phyloP scores from a whole-genome alignment of 1,284 basidiomycete species.

The Agroathelia rolfsii region DNA sequence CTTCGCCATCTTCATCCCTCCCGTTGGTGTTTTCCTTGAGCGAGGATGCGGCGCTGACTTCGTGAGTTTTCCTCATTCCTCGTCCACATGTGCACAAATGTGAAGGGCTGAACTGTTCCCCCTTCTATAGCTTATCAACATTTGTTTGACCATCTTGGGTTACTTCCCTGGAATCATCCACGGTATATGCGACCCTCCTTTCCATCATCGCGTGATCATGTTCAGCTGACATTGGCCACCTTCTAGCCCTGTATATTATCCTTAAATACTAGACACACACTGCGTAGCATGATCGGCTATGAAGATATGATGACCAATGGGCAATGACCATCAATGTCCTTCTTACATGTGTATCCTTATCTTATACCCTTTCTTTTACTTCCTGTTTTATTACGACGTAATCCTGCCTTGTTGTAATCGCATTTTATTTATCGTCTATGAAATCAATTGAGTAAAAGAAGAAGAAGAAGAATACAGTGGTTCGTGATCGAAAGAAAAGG shows the following conservation, averaged over 20 bases:
- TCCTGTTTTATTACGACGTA: background rate
- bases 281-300: slow-evolving; percentile 1
- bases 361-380: slow-evolving; percentile 12
- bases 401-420: no score
- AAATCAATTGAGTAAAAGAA: no score
- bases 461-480: no score
- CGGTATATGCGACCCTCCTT: slow-evolving; percentile 27
- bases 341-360: slow-evolving; percentile 10
- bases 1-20: slow-evolving; percentile 65
- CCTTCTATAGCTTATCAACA: slow-evolving; percentile 48
- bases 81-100: background rate
- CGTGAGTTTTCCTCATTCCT: slow-evolving; percentile 24
- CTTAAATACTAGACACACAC: slow-evolving; percentile 37
- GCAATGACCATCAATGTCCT: slow-evolving; percentile 5
- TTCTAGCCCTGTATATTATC: slow-evolving; percentile 62
- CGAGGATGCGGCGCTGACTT: slow-evolving; percentile 65
- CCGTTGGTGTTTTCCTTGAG: slow-evolving; percentile 73
- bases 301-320: background rate
- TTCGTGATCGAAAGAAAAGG: no score
- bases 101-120: slow-evolving; percentile 4
- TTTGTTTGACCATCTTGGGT: slow-evolving; percentile 59
- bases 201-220: slow-evolving; percentile 8
- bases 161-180: slow-evolving; percentile 72
- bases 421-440: slow-evolving; percentile 5
- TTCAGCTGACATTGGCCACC: no score